Conservation (phyloP, 768 basidiomycete genomes). For the Auriscalpium microsporum region DNA sequence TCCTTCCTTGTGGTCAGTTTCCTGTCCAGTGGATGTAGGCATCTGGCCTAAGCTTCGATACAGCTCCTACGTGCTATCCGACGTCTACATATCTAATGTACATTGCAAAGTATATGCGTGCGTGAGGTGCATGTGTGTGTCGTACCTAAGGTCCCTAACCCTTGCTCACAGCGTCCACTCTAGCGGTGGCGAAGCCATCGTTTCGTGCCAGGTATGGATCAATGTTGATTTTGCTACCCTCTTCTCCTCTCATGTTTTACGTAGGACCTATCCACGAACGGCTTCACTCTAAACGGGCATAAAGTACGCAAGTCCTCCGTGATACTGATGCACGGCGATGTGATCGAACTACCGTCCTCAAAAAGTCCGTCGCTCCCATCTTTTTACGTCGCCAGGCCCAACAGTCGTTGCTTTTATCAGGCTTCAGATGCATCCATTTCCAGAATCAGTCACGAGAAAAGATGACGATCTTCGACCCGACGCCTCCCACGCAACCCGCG, state of each 20-base stretch:
- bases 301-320: conserved; percentile 57
- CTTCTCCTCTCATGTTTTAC: not conserved
- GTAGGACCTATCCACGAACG: conserved; percentile 74
- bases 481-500: conserved; percentile 43
- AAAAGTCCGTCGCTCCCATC: conserved; percentile 33
- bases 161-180: conserved; percentile 47
- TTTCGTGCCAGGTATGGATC: conserved; percentile 63
- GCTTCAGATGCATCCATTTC: conserved; percentile 56
- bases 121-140: conserved; percentile 17
- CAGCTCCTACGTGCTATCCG: conserved; percentile 55
- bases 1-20: conserved; percentile 50
- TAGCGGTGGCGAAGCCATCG: conserved; percentile 60
- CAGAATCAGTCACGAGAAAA: conserved; percentile 47
- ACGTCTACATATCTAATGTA: conserved; percentile 55
- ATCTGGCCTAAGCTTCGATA: not conserved
- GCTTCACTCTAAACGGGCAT: conserved; percentile 61
- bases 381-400: not conserved
- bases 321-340: conserved; percentile 73
- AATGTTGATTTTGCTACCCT: not conserved
- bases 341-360: conserved; percentile 58
- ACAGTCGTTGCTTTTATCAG: conserved; percentile 25
- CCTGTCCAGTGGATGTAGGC: not conserved
- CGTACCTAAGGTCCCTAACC: not conserved
- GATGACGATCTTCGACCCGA: conserved; percentile 50
- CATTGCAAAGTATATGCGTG: conserved; percentile 80